Conservation (phyloP, 2,329 filamentous ascomycete species). For the Cryphonectria parasitica region DNA sequence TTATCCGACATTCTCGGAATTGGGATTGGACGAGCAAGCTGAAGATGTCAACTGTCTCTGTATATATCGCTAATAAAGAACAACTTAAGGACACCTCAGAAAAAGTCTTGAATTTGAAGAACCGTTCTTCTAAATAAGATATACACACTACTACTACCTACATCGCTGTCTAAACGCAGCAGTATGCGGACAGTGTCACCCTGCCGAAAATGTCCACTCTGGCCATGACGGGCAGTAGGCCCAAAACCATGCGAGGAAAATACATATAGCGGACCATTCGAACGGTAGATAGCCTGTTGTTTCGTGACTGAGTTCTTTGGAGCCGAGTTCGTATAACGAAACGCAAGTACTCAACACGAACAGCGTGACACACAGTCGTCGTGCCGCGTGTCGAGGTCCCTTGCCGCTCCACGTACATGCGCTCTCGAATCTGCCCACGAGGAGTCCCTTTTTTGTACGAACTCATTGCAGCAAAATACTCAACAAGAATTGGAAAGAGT, state of each 20-base stretch:
- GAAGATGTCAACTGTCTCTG: not conserved
- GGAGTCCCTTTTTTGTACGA: not conserved
- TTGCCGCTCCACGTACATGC: not conserved
- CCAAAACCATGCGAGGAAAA: not conserved
- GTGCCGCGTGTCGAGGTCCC: constrained; percentile 10
- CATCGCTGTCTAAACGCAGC: not conserved
- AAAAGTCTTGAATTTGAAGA: not conserved
- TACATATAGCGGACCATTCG: not conserved
- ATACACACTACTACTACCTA: not conserved
- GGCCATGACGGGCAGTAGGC: not conserved
- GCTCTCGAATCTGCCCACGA: not conserved
- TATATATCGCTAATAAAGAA: not conserved
- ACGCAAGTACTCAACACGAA: not conserved
- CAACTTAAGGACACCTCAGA: not conserved
- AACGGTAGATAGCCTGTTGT: not conserved
- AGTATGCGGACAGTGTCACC: constrained; percentile 7
- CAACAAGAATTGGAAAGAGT: not conserved
- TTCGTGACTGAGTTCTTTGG: not conserved
- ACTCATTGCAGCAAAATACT: not conserved
- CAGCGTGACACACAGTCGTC: not conserved
- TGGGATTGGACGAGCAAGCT: not conserved
- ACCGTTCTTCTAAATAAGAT: not conserved
- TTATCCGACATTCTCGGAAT: constrained; percentile 49
- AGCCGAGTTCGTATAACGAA: not conserved
- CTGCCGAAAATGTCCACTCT: not conserved